Conservation (phyloP, 768 basidiomycete genomes). For the Boletus huronensis region DNA sequence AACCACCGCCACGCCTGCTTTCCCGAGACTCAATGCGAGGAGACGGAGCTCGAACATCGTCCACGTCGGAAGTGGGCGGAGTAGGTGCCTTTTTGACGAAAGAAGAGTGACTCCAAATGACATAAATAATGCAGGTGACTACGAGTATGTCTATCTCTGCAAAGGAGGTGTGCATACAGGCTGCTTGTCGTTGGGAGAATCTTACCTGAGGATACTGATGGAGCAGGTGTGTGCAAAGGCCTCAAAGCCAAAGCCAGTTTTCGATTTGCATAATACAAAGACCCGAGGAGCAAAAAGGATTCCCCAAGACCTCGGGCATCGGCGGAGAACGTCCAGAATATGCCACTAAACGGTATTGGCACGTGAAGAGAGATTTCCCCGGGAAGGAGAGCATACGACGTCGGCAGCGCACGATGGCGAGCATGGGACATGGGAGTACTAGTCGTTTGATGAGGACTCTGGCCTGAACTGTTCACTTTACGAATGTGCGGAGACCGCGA, state of each 20-base stretch:
- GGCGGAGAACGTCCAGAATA: slow-evolving; percentile 47
- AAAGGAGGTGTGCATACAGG: slow-evolving; percentile 4
- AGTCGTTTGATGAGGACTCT: slow-evolving; percentile 34
- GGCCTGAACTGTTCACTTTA: slow-evolving; percentile 30
- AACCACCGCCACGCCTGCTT: slow-evolving; percentile 34
- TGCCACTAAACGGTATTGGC: slow-evolving; percentile 40
- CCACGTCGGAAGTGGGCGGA: slow-evolving; percentile 15
- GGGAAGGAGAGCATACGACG: slow-evolving; percentile 42
- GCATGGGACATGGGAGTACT: slow-evolving; percentile 41
- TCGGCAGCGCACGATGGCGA: slow-evolving; percentile 36
- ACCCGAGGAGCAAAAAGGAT: slow-evolving; percentile 59
- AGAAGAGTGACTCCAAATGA: slow-evolving; percentile 57
- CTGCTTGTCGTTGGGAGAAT: not conserved
- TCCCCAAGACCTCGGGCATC: slow-evolving; percentile 64
- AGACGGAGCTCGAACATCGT: slow-evolving; percentile 29
- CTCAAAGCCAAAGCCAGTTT: slow-evolving; percentile 28
- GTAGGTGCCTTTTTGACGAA: slow-evolving; percentile 29
- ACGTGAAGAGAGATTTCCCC: slow-evolving; percentile 44
- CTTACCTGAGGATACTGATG: slow-evolving; percentile 54
- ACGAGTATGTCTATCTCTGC: slow-evolving; percentile 59
- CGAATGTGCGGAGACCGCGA: slow-evolving; percentile 63
- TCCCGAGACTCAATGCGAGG: slow-evolving; percentile 52
- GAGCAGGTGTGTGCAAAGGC: slow-evolving; percentile 25
- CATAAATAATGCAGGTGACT: slow-evolving; percentile 54
- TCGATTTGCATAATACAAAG: slow-evolving; percentile 53